Conservation (phyloP, 2,329 filamentous ascomycete species). For the Fusarium odoratissimum region DNA sequence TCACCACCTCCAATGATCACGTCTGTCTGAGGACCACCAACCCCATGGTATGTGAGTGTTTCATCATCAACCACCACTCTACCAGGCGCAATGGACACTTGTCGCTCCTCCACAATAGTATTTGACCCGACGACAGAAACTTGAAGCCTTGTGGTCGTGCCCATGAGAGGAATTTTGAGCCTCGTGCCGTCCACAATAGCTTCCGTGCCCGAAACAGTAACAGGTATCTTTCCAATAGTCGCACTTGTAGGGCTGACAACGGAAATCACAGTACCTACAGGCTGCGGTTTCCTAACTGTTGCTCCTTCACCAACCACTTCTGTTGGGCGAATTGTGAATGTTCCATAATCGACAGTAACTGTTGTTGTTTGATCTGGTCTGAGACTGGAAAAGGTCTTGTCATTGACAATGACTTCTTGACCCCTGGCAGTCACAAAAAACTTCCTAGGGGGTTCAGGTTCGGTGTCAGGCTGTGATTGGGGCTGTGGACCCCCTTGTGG, state of each 20-base stretch:
- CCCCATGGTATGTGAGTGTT: constrained; percentile 51
- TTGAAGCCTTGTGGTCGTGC: constrained; percentile 52
- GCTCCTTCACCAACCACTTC: constrained; percentile 58
- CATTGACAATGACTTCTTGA: constrained; percentile 60
- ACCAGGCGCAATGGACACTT: constrained; percentile 51
- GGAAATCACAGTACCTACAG: constrained; percentile 46
- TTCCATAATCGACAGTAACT: constrained; percentile 54
- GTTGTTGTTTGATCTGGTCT: constrained; percentile 53
- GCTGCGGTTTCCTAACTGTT: constrained; percentile 56
- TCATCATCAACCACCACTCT: constrained; percentile 52
- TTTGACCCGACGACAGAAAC: constrained; percentile 53
- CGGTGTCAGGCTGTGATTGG: constrained; percentile 2
- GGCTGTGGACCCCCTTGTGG: constrained; percentile 3
- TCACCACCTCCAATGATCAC: constrained; percentile 62
- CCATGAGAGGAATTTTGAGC: constrained; percentile 55
- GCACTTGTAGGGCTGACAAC: constrained; percentile 53
- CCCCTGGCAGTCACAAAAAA: constrained; percentile 60
- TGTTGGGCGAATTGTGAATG: constrained; percentile 62
- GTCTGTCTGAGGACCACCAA: constrained; percentile 53
- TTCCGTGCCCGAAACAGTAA: constrained; percentile 56
- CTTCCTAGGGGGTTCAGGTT: constrained; percentile 22
- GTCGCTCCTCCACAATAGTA: constrained; percentile 49
- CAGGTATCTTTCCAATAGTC: constrained; percentile 53
- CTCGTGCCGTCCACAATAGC: constrained; percentile 57
- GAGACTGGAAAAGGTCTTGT: constrained; percentile 57